A percentile compares a stretch with the other conserved stretches of the same genome.
phyloP scores from a whole-genome alignment of 2,329 filamentous ascomycete genomes.

The Sclerotinia borealis region DNA sequence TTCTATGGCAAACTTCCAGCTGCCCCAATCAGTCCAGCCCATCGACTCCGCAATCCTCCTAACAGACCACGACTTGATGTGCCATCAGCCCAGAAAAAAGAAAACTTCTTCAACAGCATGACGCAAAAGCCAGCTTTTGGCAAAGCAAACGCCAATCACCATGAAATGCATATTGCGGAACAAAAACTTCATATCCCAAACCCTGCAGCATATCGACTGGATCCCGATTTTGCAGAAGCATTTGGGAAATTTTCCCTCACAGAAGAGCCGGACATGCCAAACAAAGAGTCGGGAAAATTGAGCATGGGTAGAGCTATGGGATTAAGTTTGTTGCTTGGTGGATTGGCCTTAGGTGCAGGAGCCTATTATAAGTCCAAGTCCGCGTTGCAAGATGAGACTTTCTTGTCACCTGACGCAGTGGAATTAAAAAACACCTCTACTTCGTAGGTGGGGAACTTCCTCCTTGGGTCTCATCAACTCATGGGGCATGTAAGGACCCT shows the following conservation, averaged over 20 bases:
- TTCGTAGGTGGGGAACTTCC: constrained; percentile 1
- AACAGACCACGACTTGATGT: constrained; percentile 48
- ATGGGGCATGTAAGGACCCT: not conserved
- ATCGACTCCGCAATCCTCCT: constrained; percentile 55
- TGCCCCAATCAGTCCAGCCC: constrained; percentile 60
- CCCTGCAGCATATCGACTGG: not conserved
- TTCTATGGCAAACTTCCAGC: constrained; percentile 68
- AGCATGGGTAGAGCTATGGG: not conserved
- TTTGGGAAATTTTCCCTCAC: not conserved
- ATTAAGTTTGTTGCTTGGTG: not conserved
- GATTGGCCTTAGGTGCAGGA: not conserved
- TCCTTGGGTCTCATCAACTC: not conserved
- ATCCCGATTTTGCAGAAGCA: not conserved
- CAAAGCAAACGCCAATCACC: not conserved
- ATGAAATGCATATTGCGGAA: constrained; percentile 46
- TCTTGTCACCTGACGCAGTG: not conserved
- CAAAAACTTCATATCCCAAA: constrained; percentile 8
- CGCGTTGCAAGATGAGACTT: not conserved
- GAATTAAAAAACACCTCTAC: constrained; percentile 3
- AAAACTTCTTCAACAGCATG: constrained; percentile 44
- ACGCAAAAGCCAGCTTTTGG: constrained; percentile 10
- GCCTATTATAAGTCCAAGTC: not conserved
- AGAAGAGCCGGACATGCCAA: not conserved
- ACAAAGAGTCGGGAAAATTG: not conserved
- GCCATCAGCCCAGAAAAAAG: constrained; percentile 39